Evolutionary conservation across 2,329 filamentous ascomycete genomes (phyloP), one percentile per base, ranked within the genome.

Genomic region (Catunica adiposa): DNA sequence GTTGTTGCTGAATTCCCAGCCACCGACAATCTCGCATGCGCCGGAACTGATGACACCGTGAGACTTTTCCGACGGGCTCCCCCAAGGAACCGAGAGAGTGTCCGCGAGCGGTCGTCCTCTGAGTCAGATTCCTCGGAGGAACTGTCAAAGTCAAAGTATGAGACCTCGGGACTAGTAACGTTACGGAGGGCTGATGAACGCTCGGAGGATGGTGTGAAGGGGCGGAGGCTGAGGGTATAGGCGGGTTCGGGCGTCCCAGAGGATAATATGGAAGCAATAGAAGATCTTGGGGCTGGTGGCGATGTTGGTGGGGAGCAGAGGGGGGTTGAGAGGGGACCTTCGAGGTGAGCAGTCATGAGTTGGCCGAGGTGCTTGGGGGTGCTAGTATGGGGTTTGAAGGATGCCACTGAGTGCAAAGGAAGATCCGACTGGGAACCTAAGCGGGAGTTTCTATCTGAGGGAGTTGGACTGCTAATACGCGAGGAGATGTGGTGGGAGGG

Each of bases 81-180:
- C 22, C 11, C 11, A 34, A 58, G 55, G 17, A 58, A 25, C 3
- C 57, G 53, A 3, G 57, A 56, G 40, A 58, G 20, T 6, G 57
- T 34, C 8, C 50, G 50, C 3, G 53, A 31, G 5, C 57, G 53
- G 11, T 53, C 53, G 15, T 11, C 26, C 17, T 51, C 38, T 6
- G 44, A 38, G 31, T 25, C 40, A 22, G 48, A 56, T 29, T 56
- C 57, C 15, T 58, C 57, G 3, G 22, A 29, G 25, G 52, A 51
- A 17, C 47, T 48, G 20, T 53, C 48, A 14, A 53, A 55, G 14
- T 58, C 57, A 50, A 58, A 58, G 26, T 56, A 58, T 23, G 55
- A 47, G 51, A 56, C 15, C 15, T 51, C 5, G 51, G 50, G 26
- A 25, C 37, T 15, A 29, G 55, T 20, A 50, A 47, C 31, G 42